These are phyloP conservation scores for Lipomyces orientalis DNA, from an alignment of 805 yeast genomes.

Conservation along the genomic window DNA sequence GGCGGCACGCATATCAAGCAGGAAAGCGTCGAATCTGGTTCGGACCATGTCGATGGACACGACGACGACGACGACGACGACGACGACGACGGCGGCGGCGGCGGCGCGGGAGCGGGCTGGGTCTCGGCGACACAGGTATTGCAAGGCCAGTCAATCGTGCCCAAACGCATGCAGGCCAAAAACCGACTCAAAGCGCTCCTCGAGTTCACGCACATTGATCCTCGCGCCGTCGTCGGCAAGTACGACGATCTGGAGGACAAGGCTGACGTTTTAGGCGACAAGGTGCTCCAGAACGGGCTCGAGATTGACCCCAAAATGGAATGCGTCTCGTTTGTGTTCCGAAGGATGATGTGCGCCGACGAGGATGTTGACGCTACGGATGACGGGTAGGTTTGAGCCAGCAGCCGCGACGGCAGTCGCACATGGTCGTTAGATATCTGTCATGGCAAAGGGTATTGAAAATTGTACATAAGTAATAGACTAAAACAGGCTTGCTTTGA, in stretches of 20 bases:
- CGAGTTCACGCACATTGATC: constrained; percentile 69
- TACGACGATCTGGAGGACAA: constrained; percentile 14
- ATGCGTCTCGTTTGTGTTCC: constrained; percentile 22
- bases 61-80: constrained; percentile 40
- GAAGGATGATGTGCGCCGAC: neutral
- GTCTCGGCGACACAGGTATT: constrained; percentile 61
- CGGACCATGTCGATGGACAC: neutral
- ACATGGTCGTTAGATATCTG: neutral
- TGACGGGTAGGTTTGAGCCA: neutral
- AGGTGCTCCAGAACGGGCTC: constrained; percentile 19
- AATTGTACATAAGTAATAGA: neutral
- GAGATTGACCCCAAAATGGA: constrained; percentile 7
- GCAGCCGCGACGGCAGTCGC: too few species aligned
- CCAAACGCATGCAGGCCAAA: constrained; percentile 46
- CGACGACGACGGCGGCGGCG: constrained; percentile 41
- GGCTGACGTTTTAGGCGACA: constrained; percentile 18
- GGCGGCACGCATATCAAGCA: constrained; percentile 33
- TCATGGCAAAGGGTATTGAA: neutral
- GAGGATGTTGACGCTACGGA: neutral
- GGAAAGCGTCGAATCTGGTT: constrained; percentile 4
- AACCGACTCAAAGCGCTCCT: constrained; percentile 63
- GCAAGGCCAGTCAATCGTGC: constrained; percentile 30
- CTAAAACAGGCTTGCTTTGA: neutral
- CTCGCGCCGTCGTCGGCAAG: constrained; percentile 42
- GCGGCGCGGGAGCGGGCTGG: constrained; percentile 50